Conservation (phyloP, 441 rosid genomes). For the Adansonia madagascariensis region DNA sequence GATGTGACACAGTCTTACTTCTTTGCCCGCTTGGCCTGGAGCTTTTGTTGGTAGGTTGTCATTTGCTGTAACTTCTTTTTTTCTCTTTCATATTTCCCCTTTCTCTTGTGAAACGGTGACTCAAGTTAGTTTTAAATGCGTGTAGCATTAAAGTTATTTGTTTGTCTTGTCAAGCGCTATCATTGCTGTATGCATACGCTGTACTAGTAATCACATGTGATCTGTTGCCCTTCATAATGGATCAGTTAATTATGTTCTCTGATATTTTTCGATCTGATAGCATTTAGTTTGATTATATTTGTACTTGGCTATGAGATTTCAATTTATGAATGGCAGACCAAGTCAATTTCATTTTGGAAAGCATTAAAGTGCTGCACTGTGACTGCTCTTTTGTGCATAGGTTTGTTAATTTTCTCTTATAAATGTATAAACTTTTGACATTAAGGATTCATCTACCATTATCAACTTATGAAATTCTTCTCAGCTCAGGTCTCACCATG, state of each 20-base stretch:
- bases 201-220: constrained; percentile 9
- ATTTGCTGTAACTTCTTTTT: constrained; percentile 22
- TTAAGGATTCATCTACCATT: constrained; percentile 25
- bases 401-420: constrained; percentile 45
- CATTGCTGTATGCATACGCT: neutral
- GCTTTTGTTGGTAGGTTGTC: constrained; percentile 73
- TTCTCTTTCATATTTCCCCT: neutral
- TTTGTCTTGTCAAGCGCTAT: neutral
- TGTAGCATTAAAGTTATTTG: neutral
- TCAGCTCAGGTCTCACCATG: constrained; percentile 70
- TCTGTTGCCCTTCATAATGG: neutral
- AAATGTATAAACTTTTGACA: constrained; percentile 15
- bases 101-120: neutral
- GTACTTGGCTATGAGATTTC: constrained; percentile 36
- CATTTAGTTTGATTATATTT: constrained; percentile 24
- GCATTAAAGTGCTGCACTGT: constrained; percentile 70
- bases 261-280: constrained; percentile 12
- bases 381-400: constrained; percentile 59
- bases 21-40: constrained; percentile 77
- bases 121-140: neutral
- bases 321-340: constrained; percentile 61
- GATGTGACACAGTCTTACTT: constrained; percentile 87
- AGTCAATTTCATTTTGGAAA: constrained; percentile 68
- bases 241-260: neutral
- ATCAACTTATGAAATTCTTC: constrained; percentile 37